phyloP scores from a whole-genome alignment of 805 yeast species.

The Metschnikowia santaceciliae region DNA sequence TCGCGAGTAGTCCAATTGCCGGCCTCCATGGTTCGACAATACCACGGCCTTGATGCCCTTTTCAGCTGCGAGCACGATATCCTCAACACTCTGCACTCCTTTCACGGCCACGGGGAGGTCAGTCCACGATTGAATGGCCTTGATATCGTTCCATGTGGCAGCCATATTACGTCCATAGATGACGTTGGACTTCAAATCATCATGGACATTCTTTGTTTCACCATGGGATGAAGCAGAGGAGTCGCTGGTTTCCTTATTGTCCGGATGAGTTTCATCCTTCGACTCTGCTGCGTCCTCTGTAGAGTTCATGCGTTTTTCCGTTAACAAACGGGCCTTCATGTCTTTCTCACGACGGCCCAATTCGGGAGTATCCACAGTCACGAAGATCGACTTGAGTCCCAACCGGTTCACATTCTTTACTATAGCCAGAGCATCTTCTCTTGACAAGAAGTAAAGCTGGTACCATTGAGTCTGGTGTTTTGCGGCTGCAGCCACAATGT shows the following conservation, averaged over 20 bases:
- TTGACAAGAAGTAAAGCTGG: conserved; percentile 75
- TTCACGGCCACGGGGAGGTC: conserved; percentile 51
- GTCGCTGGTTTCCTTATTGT: background rate
- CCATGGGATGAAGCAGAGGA: conserved; percentile 2
- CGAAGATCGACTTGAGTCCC: conserved; percentile 66
- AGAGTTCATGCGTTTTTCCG: conserved; percentile 2
- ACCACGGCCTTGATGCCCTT: conserved; percentile 59
- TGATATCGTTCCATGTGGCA: conserved; percentile 34
- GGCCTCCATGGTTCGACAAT: conserved; percentile 88
- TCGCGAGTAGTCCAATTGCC: conserved; percentile 81
- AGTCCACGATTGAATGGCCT: conserved; percentile 32
- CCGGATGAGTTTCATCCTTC: background rate
- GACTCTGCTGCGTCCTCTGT: background rate
- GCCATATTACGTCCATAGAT: conserved; percentile 24
- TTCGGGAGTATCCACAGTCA: conserved; percentile 92
- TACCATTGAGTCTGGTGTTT: conserved; percentile 80
- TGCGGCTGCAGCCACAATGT: conserved; percentile 66
- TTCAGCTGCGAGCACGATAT: conserved; percentile 54
- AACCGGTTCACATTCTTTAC: conserved; percentile 63
- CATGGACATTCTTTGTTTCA: conserved; percentile 6
- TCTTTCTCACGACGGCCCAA: conserved; percentile 58
- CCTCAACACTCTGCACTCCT: conserved; percentile 67
- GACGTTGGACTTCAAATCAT: conserved; percentile 7
- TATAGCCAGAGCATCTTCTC: conserved; percentile 50
- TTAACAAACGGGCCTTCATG: conserved; percentile 35